Evolutionary conservation across 2,329 filamentous ascomycete genomes (phyloP).

Genomic region (Hyphodiscus sp.): DNA sequence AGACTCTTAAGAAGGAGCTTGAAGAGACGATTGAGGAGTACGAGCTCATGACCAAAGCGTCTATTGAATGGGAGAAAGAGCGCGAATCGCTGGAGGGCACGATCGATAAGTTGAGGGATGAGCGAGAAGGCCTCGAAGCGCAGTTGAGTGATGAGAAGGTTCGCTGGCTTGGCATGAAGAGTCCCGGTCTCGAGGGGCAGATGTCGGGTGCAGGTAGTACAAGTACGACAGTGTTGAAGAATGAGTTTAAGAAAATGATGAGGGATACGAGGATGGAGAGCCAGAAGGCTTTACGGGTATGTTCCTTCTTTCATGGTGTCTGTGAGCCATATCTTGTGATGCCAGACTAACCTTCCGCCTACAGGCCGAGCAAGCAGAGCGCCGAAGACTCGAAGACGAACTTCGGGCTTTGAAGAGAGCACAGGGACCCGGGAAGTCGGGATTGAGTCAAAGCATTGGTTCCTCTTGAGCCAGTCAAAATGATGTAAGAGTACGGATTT

Average conservation of each 20-base stretch:
- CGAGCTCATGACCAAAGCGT: slow-evolving; percentile 62
- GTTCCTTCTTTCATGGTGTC: slow-evolving; percentile 25
- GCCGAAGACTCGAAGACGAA: slow-evolving; percentile 57
- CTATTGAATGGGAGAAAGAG: slow-evolving; percentile 66
- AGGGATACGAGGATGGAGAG: slow-evolving; percentile 62
- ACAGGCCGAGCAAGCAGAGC: slow-evolving; percentile 66
- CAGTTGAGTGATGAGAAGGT: slow-evolving; percentile 63
- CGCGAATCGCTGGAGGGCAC: slow-evolving; percentile 56
- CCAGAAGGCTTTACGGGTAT: slow-evolving; percentile 57
- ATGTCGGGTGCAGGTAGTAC: slow-evolving; percentile 35
- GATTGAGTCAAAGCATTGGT: slow-evolving; percentile 26
- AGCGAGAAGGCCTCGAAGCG: slow-evolving; percentile 55
- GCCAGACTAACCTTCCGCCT: slow-evolving; percentile 2
- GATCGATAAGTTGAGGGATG: slow-evolving; percentile 58
- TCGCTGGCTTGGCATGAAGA: slow-evolving; percentile 55
- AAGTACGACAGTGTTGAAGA: slow-evolving; percentile 62
- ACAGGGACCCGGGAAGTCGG: slow-evolving; percentile 30
- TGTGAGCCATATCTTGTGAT: slow-evolving; percentile 19
- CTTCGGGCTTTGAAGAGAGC: slow-evolving; percentile 42
- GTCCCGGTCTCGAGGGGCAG: slow-evolving; percentile 36
- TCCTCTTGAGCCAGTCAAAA: not conserved
- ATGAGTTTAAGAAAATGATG: slow-evolving; percentile 79
- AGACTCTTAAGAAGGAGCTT: slow-evolving; percentile 57
- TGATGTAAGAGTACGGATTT: not conserved
- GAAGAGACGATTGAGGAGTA: slow-evolving; percentile 63